Percentiles rank a stretch among this genome's conserved stretches.
phyloP scores from a whole-genome alignment of 2,329 filamentous ascomycete species.

The Raffaelea deltoideospora region DNA sequence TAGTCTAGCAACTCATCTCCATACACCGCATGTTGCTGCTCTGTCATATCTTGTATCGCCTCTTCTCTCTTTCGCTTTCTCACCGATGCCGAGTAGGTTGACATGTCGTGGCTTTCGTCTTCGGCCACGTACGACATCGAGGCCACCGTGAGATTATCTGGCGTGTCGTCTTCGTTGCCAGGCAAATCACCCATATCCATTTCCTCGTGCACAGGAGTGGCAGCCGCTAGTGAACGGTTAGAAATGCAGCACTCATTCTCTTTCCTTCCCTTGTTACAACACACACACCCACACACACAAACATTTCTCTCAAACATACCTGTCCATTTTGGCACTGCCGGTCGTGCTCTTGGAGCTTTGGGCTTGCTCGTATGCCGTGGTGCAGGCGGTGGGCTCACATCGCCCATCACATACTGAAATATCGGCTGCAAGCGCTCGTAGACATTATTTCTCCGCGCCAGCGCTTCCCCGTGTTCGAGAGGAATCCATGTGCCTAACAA shows the following conservation, averaged over 20 bases:
- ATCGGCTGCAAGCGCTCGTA: constrained; percentile 72
- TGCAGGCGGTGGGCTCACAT: constrained; percentile 79
- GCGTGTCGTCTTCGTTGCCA: constrained; percentile 63
- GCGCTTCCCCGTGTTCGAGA: constrained; percentile 59
- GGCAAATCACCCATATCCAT: constrained; percentile 47
- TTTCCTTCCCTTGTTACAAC: no score
- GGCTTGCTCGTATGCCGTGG: constrained; percentile 86
- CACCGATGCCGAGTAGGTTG: constrained; percentile 44
- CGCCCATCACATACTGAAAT: constrained; percentile 76
- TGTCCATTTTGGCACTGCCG: constrained; percentile 46
- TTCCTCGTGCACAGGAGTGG: constrained; percentile 36
- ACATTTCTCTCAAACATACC: constrained; percentile 17
- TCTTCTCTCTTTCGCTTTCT: constrained; percentile 67
- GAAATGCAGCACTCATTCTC: neutral
- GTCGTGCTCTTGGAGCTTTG: constrained; percentile 52
- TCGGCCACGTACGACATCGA: constrained; percentile 74
- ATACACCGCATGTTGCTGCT: constrained; percentile 80
- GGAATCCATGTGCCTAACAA: constrained; percentile 87
- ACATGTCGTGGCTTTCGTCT: constrained; percentile 59
- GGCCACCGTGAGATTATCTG: constrained; percentile 68
- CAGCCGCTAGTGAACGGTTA: constrained; percentile 3
- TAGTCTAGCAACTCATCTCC: constrained; percentile 91
- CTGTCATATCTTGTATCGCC: constrained; percentile 44
- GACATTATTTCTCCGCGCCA: constrained; percentile 78
- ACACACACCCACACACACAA: no score